Evolutionary conservation across 441 rosid genomes (phyloP), one percentile per base, ranked within the genome.

Genomic region (Viola pubescens): DNA sequence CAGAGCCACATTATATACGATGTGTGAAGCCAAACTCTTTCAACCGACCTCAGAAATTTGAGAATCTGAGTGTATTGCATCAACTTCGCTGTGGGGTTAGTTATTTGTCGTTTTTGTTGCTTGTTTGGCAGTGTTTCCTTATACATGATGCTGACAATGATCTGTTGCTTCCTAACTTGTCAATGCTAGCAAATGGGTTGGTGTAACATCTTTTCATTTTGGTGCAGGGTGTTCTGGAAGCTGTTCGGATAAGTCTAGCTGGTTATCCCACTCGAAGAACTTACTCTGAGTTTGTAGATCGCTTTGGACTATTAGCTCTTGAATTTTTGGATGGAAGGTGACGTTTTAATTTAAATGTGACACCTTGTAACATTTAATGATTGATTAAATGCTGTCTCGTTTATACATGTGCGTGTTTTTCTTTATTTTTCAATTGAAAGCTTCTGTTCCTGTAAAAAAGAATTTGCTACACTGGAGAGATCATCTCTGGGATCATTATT

Each of bases 11-110:
- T 73, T 92, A 89, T 73, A 78, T 92, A 75, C 97, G 97, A 37
- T 92, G 98, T 73, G 97, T 92, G 79, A 92, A 92, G 86, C 98
- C 98, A 47, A 92, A 89, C 77, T 92, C 97, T 45, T 73, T 82
- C 56, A 92, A 92, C 74, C 82, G 73, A 61, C 97, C 98, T 61
- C 87, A 92, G 54, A 87, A 81, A 63, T 92, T 92, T 71, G 98
- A 92, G 80, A 92, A 80, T 73, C 73, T 61, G 47, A 89, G 98
- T 68, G 71, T 86, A 68, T 72, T 92, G 68, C 98, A 92, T 75
- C 98, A 92, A 60, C 75, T 92, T 58, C 97, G 98, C 54, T 92
- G 98, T 73, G 98, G 98, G 91, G 98, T 92, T 61, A 81, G 98
- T 89, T 47, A 48, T 13, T 44, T 54, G 7, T 49, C 52, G 4